These are phyloP conservation scores for Ogataea nitratoaversa DNA, from an alignment of 805 yeast genomes.

Conservation along the genomic window DNA sequence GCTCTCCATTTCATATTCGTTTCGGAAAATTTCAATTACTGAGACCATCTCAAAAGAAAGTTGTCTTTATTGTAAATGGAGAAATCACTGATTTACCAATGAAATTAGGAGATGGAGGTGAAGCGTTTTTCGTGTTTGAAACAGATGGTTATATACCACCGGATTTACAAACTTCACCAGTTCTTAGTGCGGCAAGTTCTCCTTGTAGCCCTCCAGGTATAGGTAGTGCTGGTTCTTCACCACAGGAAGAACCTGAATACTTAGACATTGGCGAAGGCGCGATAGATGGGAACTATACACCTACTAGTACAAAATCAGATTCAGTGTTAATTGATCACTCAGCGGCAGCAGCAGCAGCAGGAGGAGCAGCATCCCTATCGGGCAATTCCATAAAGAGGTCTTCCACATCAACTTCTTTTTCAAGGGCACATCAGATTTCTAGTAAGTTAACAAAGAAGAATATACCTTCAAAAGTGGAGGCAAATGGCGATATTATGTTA, in stretches of 20 bases:
- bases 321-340: conserved; percentile 31
- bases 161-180: conserved; percentile 83
- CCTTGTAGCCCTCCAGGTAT: conserved; percentile 39
- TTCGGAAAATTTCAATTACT: conserved; percentile 92
- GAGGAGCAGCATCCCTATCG: too few species aligned
- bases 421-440: conserved; percentile 59
- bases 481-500: conserved; percentile 82
- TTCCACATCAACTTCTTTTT: conserved; percentile 30
- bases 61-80: conserved; percentile 83
- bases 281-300: conserved; percentile 9
- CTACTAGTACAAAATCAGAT: conserved; percentile 10
- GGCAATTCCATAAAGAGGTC: conserved; percentile 8
- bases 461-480: conserved; percentile 83
- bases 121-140: conserved; percentile 95
- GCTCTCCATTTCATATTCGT: conserved; percentile 95
- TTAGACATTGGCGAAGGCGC: conserved; percentile 41
- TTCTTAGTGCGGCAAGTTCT: conserved; percentile 61
- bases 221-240: conserved; percentile 12
- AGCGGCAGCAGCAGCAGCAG: too few species aligned
- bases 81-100: conserved; percentile 78
- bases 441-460: conserved; percentile 62
- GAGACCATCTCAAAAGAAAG: conserved; percentile 93
- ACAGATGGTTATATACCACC: conserved; percentile 70
- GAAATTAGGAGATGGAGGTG: conserved; percentile 97
- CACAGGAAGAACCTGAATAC: conserved; percentile 46